Percentiles rank a stretch among this genome's conserved stretches.
These are phyloP conservation scores for Coemansia sp. DNA, from an alignment of 192 early-diverging fungal genomes.

Conservation along the genomic window DNA sequence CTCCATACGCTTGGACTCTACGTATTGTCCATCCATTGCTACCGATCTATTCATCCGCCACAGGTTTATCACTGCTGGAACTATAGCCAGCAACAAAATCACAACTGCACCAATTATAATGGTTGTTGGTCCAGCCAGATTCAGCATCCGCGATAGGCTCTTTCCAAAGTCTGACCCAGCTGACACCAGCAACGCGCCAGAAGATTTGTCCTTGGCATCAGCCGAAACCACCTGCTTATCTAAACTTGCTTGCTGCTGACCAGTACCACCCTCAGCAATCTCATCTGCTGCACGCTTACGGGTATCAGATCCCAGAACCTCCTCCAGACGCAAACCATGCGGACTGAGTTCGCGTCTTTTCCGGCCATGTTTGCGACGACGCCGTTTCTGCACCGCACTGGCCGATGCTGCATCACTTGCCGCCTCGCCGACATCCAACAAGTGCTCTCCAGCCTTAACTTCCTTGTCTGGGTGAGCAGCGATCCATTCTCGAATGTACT, in stretches of 20 bases:
- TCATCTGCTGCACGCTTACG: neutral
- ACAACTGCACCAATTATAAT: slow-evolving; percentile 8
- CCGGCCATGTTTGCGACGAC: slow-evolving; percentile 9
- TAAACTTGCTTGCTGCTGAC: too few species aligned
- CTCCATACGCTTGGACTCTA: neutral
- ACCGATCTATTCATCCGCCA: slow-evolving; percentile 17
- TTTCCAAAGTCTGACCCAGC: too few species aligned
- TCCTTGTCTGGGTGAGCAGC: slow-evolving; percentile 37
- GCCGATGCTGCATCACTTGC: neutral
- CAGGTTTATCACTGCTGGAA: slow-evolving; percentile 19
- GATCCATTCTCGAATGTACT: slow-evolving; percentile 49
- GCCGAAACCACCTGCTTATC: too few species aligned
- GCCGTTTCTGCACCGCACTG: slow-evolving; percentile 4
- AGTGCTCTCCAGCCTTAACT: slow-evolving; percentile 25
- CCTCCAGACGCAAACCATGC: slow-evolving; percentile 47
- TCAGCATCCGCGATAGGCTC: too few species aligned
- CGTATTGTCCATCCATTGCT: neutral
- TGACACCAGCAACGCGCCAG: too few species aligned
- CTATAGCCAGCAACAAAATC: slow-evolving; percentile 10
- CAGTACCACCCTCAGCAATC: neutral
- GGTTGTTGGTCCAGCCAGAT: too few species aligned
- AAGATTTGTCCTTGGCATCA: too few species aligned
- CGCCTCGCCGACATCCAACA: neutral
- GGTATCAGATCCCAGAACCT: slow-evolving; percentile 16
- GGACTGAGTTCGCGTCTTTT: slow-evolving; percentile 35